These are phyloP conservation scores for Dionaea muscipula DNA, from an alignment of 179 eudicot genomes.

Conservation along the genomic window DNA sequence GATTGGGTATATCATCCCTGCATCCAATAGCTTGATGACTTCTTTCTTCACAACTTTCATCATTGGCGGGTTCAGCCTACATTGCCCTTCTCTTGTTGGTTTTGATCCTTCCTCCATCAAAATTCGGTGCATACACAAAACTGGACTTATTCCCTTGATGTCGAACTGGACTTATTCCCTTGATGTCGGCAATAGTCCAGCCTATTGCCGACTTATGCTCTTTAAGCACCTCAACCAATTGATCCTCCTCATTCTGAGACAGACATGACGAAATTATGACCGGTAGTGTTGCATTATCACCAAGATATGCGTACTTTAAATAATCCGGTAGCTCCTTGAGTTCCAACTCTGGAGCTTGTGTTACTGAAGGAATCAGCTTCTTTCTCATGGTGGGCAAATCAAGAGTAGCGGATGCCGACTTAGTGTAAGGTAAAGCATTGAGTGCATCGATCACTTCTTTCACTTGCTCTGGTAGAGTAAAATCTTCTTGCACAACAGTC, in stretches of 20 bases:
- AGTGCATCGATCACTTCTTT: too few relatives aligned
- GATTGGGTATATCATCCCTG: not conserved
- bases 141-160: too few relatives aligned
- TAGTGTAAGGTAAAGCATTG: too few relatives aligned
- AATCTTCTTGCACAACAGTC: too few relatives aligned
- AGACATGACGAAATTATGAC: not conserved
- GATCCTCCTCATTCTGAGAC: not conserved
- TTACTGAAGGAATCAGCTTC: not conserved
- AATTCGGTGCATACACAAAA: not conserved
- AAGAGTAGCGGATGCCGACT: too few relatives aligned
- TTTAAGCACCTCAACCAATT: not conserved
- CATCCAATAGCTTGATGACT: not conserved
- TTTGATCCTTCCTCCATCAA: not conserved
- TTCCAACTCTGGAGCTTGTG: not conserved
- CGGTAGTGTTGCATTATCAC: not conserved
- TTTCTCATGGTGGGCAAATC: too few relatives aligned
- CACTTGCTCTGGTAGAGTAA: too few relatives aligned
- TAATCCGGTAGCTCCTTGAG: not conserved
- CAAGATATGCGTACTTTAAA: not conserved
- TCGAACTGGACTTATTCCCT: conserved; percentile 1
- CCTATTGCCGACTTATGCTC: not conserved
- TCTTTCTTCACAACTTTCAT: not conserved
- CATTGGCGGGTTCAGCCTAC: not conserved
- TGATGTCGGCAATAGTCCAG: not conserved
- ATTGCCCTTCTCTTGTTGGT: not conserved